Evolutionary conservation across 306 rosid genomes (phyloP), one percentile per base, ranked within the genome.

Genomic region (Begonia loranthoides): DNA sequence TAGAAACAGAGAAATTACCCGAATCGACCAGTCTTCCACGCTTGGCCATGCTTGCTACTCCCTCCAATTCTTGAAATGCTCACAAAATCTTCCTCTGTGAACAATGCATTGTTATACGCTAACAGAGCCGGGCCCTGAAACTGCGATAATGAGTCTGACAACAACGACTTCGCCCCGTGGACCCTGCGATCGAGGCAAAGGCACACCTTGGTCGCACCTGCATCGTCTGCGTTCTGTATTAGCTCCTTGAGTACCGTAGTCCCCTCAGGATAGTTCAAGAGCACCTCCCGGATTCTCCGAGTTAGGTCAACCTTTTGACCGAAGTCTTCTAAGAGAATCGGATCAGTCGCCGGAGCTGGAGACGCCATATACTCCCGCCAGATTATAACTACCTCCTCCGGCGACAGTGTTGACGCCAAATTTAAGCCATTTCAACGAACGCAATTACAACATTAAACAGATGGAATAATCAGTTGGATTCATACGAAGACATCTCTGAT

Each of bases 251-350:
- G 81, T 52, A 85, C 95, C 13, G 97, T 89, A 46, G 87, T 89
- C 41, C 97, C 97, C 76, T 89, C 97, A 11, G 97, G 97, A 11
- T 89, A 89, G 83, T 89, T 85, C 52, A 82, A 47, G 16, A 89
- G 74, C n/a, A 89, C 97, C 79, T 89, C 97, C 1, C 97, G 83
- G 60, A 89, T 82, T 21, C 97, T 87, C 56, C 97, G 89, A 8
- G 97, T 89, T 16, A 89, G 94, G 81, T 89, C 95, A 52, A 89
- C 97, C 57, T 78, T 85, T 64, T 89, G 97, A 6, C 97, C 97
- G 69, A 89, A 89, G 63, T 89, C 97, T 66, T 89, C 97, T 9
- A 89, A 72, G 47, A 85, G 71, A 60, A 89, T 76, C 50, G 89
- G 55, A 51, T 67, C 69, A 51, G 74, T 4, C 17, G 73, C 45